These are phyloP conservation scores for Aegilops speltoides DNA, from an alignment of 176 grass and related monocot genomes.

Conservation along the genomic window DNA sequence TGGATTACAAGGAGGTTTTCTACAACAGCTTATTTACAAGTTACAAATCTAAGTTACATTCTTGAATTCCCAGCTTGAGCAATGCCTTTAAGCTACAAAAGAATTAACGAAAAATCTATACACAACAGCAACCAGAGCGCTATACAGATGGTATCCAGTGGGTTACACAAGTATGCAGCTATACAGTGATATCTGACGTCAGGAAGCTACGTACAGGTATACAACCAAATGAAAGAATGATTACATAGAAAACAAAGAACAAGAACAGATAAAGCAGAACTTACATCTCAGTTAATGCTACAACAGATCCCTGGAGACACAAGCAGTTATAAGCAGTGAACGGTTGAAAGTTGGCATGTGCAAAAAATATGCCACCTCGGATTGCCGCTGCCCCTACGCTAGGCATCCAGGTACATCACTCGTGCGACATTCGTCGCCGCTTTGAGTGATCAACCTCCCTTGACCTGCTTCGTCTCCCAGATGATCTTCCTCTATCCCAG, in stretches of 20 bases:
- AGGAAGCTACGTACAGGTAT: conserved; percentile 24
- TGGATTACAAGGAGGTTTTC: conserved; percentile 31
- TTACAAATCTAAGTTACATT: conserved; percentile 40
- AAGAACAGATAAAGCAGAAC: conserved; percentile 40
- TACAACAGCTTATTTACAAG: conserved; percentile 23
- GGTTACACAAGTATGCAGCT: conserved; percentile 28
- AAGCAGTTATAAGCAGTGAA: conserved; percentile 55
- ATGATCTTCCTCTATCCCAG: conserved; percentile 71
- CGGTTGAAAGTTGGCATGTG: conserved; percentile 29
- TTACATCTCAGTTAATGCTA: conserved; percentile 63
- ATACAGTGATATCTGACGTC: conserved; percentile 9
- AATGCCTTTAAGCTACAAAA: conserved; percentile 33
- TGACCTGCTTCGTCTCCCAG: conserved; percentile 64
- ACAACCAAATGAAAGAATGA: conserved; percentile 17
- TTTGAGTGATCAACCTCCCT: conserved; percentile 69
- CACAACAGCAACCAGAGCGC: neutral
- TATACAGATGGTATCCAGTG: conserved; percentile 20
- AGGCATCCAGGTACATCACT: conserved; percentile 23
- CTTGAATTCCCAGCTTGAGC: conserved; percentile 10
- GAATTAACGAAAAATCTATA: conserved; percentile 13
- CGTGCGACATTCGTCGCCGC: conserved; percentile 59
- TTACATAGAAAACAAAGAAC: conserved; percentile 22
- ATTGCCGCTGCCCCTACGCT: conserved; percentile 24
- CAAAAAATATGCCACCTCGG: conserved; percentile 36
- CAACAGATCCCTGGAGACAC: conserved; percentile 39